Evolutionary conservation across 495 filamentous ascomycete species (phyloP), one percentile per base, ranked within the genome.

Genomic region (Podospora comata): DNA sequence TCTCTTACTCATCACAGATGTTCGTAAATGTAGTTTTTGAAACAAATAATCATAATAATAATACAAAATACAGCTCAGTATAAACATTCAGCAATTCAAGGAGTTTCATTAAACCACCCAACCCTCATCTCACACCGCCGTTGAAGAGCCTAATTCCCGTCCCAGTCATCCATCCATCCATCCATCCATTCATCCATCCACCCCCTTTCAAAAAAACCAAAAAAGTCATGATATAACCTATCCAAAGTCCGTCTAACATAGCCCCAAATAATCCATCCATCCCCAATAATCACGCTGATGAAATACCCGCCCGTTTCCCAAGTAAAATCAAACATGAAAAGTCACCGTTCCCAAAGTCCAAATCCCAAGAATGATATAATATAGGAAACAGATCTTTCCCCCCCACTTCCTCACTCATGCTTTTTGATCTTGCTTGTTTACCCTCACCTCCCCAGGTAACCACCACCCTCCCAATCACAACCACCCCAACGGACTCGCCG

Each of bases 71-170:
- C 54, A 27, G 13, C 30, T 60, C 30, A 60, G 23, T 16, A 48
- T 16, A 48, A 48, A 48, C 39, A 48, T 48, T 6, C 11, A 11
- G 15, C 16, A 26, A 18, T 7, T 64, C 4, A 60, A 65, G 18
- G 62, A 65, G 54, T 18, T 61, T 68, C 67, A 64, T 68, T 68
- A 68, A 27, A 11, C 39, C 39, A 5, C 15, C 39, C 39, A 11
- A 48, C 2, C 39, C 13, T 23, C 23, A 23, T 23, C 23, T 23
- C 20, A 23, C 39, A 48, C 39, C 13, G 39, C 39, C 39, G 13
- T 48, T 11, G 39, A 48, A 48, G 13, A 48, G 13, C 13, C 9
- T 2, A 48, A 48, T 48, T 48, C 39, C 39, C 39, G 39, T 48
- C 39, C 39, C 39, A 18, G 39, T 48, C 7, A 48, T 3, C 39